Conservation (phyloP, 805 yeast species). For the Wickerhamomyces subpelliculosus region DNA sequence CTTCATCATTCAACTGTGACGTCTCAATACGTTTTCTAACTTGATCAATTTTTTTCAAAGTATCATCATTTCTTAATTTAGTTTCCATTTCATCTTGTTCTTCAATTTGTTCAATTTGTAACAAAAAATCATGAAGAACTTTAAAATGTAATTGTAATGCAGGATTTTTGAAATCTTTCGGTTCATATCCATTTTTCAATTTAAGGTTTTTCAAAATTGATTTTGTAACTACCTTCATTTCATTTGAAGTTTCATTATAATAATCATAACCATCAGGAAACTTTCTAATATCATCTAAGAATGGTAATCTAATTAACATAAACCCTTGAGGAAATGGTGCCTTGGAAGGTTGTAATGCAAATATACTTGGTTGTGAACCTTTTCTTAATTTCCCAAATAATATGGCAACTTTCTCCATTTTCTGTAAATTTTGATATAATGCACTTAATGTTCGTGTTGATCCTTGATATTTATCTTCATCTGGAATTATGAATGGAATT, state of each 20-base stretch:
- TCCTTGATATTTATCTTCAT: slow-evolving; percentile 50
- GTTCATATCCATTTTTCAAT: slow-evolving; percentile 43
- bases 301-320: slow-evolving; percentile 62
- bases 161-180: slow-evolving; percentile 58
- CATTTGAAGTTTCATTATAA: slow-evolving; percentile 6
- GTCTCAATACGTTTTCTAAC: slow-evolving; percentile 23
- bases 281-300: slow-evolving; percentile 65
- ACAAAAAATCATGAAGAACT: slow-evolving; percentile 53
- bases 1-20: slow-evolving; percentile 20
- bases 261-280: slow-evolving; percentile 37
- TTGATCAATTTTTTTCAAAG: slow-evolving; percentile 22
- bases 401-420: slow-evolving; percentile 50
- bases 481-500: slow-evolving; percentile 63
- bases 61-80: slow-evolving; percentile 26
- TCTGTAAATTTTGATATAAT: slow-evolving; percentile 52
- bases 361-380: slow-evolving; percentile 48
- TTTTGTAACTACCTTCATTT: slow-evolving; percentile 14
- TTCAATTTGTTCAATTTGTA: slow-evolving; percentile 33
- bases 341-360: slow-evolving; percentile 52
- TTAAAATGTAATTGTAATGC: slow-evolving; percentile 59
- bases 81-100: slow-evolving; percentile 6
- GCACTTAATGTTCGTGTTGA: slow-evolving; percentile 64
- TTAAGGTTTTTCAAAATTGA: slow-evolving; percentile 29
- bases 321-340: slow-evolving; percentile 60
- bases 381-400: slow-evolving; percentile 63